Evolutionary conservation across 768 basidiomycete species (phyloP).

Genomic region (Leccinum obscurum): DNA sequence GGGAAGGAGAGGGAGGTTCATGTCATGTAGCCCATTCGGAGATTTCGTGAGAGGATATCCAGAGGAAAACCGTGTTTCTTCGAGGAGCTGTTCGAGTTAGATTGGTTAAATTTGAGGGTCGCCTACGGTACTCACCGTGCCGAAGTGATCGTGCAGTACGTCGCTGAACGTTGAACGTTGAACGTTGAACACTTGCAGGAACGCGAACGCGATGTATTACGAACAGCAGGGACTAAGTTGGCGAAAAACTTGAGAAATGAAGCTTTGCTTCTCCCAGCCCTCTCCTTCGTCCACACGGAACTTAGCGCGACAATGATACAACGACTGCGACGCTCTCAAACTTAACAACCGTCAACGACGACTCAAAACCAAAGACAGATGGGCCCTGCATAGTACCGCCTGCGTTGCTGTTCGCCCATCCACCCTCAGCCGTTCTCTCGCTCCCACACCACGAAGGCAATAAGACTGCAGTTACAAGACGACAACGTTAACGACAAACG

Average conservation of each 20-base stretch:
- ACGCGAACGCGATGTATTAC: constrained; percentile 90
- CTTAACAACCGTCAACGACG: no score
- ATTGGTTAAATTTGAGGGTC: constrained; percentile 72
- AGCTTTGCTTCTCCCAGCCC: no score
- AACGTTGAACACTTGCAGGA: constrained; percentile 68
- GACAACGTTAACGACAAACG: no score
- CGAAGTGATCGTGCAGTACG: constrained; percentile 85
- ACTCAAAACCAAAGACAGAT: no score
- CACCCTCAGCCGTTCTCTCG: no score
- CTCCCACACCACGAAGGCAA: no score
- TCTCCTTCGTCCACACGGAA: no score
- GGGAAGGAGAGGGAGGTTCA: constrained; percentile 84
- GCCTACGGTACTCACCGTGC: constrained; percentile 66
- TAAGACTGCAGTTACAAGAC: no score
- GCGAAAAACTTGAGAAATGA: background rate
- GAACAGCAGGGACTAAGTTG: background rate
- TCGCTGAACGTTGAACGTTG: constrained; percentile 40
- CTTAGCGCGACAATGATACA: no score
- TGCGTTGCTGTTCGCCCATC: no score
- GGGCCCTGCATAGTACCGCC: no score
- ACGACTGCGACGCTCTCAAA: no score
- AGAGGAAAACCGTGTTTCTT: constrained; percentile 92
- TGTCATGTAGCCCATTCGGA: constrained; percentile 85
- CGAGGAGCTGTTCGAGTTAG: constrained; percentile 62
- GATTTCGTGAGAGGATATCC: constrained; percentile 92